phyloP scores from a whole-genome alignment of 345 rosid species.

The Citrus mangshanensis region DNA sequence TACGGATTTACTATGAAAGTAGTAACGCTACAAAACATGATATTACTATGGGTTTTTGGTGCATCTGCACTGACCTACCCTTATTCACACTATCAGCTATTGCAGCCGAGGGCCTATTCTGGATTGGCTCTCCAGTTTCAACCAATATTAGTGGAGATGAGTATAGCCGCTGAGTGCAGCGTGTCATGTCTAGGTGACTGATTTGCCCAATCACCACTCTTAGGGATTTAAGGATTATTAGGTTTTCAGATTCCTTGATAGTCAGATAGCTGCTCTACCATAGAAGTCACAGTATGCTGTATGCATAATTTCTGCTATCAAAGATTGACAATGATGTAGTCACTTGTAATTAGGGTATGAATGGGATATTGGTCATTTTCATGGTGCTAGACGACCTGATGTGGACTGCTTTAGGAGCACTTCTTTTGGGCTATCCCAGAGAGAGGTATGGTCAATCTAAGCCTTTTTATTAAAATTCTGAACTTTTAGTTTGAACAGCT shows the following conservation, averaged over 20 bases:
- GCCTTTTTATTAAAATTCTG: background rate
- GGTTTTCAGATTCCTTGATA: too few relatives aligned
- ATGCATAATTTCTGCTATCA: background rate
- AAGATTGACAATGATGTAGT: slow-evolving; percentile 17
- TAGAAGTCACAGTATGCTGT: background rate
- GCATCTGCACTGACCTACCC: background rate
- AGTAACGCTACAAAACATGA: background rate
- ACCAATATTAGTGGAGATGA: background rate
- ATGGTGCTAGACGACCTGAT: slow-evolving; percentile 72
- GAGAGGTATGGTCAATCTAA: slow-evolving; percentile 43
- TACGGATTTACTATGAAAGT: background rate
- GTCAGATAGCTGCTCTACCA: background rate
- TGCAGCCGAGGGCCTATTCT: background rate
- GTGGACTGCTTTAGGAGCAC: slow-evolving; percentile 92
- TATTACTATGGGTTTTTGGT: background rate
- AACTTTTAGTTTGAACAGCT: background rate
- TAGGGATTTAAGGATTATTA: background rate
- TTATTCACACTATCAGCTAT: background rate
- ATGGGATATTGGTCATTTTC: slow-evolving; percentile 97
- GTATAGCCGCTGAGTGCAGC: background rate
- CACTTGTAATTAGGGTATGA: slow-evolving; percentile 66
- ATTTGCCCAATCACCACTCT: background rate
- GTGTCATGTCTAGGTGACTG: background rate
- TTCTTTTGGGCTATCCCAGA: slow-evolving; percentile 60
- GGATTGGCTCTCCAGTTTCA: background rate